Percentiles rank a stretch among this genome's conserved stretches.
phyloP scores from a whole-genome alignment of 495 filamentous ascomycete genomes.

The Platismatia glauca region DNA sequence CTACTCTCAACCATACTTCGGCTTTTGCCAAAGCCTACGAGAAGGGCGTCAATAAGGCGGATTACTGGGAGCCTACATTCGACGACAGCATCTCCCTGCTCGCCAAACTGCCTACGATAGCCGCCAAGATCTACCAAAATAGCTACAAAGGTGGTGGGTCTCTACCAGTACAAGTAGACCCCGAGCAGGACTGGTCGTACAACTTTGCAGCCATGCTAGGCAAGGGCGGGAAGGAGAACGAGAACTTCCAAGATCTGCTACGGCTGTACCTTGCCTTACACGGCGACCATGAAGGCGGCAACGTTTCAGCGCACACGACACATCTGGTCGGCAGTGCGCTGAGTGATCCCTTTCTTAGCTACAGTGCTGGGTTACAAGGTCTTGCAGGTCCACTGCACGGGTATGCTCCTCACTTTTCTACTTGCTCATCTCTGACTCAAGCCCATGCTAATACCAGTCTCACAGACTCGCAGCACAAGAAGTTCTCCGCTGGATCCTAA shows the following conservation, averaged over 20 bases:
- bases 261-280: conserved; percentile 91
- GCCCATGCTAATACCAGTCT: background rate
- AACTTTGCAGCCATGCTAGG: conserved; percentile 97
- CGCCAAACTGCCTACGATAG: conserved; percentile 92
- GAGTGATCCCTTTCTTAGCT: conserved; percentile 89
- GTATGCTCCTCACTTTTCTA: conserved; percentile 29
- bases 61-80: conserved; percentile 98
- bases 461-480: conserved; percentile 82
- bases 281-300: conserved; percentile 96
- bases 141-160: conserved; percentile 67
- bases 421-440: too few species aligned
- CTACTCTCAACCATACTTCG: conserved; percentile 84
- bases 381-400: conserved; percentile 92
- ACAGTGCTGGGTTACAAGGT: conserved; percentile 91
- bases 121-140: conserved; percentile 94
- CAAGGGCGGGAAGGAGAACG: conserved; percentile 73
- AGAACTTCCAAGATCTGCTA: conserved; percentile 91
- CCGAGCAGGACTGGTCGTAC: conserved; percentile 89
- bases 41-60: conserved; percentile 77
- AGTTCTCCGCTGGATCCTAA: conserved; percentile 87
- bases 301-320: conserved; percentile 94
- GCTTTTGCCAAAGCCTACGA: conserved; percentile 90
- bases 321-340: conserved; percentile 95
- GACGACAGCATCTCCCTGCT: conserved; percentile 91
- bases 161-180: conserved; percentile 67